Percentiles rank a stretch among this genome's conserved stretches.
Evolutionary conservation across 768 basidiomycete species (phyloP).

Genomic region (Agrocybe pediades): DNA sequence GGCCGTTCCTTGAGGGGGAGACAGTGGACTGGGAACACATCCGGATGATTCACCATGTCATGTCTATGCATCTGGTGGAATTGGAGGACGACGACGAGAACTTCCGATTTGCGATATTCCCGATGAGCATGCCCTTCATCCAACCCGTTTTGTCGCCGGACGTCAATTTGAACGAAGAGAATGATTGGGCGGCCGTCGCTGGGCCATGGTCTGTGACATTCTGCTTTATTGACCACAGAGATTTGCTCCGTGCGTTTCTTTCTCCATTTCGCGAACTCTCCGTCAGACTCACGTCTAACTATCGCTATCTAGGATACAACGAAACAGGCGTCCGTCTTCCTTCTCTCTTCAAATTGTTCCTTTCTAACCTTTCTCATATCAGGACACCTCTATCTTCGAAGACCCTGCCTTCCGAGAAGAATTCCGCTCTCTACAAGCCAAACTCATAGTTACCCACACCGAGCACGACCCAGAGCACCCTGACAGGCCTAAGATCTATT

Average conservation of each 20-base stretch:
- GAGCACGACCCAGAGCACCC: constrained; percentile 50
- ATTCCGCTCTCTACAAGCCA: constrained; percentile 49
- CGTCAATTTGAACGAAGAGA: constrained; percentile 34
- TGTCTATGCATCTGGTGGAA: constrained; percentile 55
- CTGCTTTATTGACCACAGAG: constrained; percentile 69
- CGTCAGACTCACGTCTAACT: too few relatives aligned
- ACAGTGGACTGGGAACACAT: constrained; percentile 65
- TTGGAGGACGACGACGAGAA: constrained; percentile 29
- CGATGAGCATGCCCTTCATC: constrained; percentile 54
- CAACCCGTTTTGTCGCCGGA: constrained; percentile 48
- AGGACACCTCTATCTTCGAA: constrained; percentile 52
- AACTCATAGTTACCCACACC: constrained; percentile 41
- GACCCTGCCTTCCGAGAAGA: constrained; percentile 51
- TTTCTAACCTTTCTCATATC: constrained; percentile 10
- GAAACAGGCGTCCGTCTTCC: constrained; percentile 28
- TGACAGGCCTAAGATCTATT: constrained; percentile 52
- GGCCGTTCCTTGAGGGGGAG: constrained; percentile 53
- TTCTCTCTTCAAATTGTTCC: not conserved
- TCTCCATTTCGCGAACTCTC: constrained; percentile 11
- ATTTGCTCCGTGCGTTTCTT: constrained; percentile 54
- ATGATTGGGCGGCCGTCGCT: constrained; percentile 61
- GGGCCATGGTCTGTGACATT: constrained; percentile 68
- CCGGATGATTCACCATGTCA: constrained; percentile 53
- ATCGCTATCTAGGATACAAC: constrained; percentile 54
- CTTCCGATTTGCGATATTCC: constrained; percentile 38